phyloP scores from a whole-genome alignment of 805 yeast species.

The Candida hungchunana region DNA sequence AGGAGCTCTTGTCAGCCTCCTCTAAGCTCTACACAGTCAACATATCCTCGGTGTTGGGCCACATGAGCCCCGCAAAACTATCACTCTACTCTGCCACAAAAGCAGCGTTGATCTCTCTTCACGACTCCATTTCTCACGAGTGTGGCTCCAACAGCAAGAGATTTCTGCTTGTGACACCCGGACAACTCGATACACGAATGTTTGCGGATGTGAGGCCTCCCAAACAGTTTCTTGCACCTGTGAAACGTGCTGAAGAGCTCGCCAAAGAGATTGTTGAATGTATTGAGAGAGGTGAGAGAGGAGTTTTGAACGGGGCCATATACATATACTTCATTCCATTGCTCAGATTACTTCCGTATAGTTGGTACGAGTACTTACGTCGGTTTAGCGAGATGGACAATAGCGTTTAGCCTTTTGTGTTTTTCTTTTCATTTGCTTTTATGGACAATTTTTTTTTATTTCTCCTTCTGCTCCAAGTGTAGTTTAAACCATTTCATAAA shows the following conservation, averaged over 20 bases:
- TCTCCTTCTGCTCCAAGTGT: conserved; percentile 31
- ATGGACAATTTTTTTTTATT: conserved; percentile 32
- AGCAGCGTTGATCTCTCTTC: conserved; percentile 77
- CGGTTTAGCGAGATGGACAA: conserved; percentile 64
- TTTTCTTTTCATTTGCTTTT: neutral
- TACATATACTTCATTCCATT: conserved; percentile 71
- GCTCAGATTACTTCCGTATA: conserved; percentile 66
- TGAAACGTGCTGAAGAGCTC: conserved; percentile 53
- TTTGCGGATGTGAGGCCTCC: conserved; percentile 77
- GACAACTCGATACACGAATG: conserved; percentile 75
- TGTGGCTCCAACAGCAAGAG: conserved; percentile 55
- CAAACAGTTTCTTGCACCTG: conserved; percentile 71
- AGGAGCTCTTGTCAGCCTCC: conserved; percentile 51
- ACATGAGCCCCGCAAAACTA: conserved; percentile 70
- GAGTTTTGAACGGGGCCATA: conserved; percentile 66
- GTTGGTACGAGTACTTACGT: conserved; percentile 38
- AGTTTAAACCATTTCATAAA: conserved; percentile 35
- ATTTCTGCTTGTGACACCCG: conserved; percentile 75
- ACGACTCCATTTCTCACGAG: conserved; percentile 78
- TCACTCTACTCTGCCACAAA: conserved; percentile 85
- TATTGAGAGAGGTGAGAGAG: conserved; percentile 58
- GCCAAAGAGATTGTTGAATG: conserved; percentile 53
- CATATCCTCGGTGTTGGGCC: conserved; percentile 75
- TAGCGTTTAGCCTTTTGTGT: conserved; percentile 13
- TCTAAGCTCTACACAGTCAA: conserved; percentile 73